phyloP scores from a whole-genome alignment of 257 asterid genomes.

The Solanum neorickii region DNA sequence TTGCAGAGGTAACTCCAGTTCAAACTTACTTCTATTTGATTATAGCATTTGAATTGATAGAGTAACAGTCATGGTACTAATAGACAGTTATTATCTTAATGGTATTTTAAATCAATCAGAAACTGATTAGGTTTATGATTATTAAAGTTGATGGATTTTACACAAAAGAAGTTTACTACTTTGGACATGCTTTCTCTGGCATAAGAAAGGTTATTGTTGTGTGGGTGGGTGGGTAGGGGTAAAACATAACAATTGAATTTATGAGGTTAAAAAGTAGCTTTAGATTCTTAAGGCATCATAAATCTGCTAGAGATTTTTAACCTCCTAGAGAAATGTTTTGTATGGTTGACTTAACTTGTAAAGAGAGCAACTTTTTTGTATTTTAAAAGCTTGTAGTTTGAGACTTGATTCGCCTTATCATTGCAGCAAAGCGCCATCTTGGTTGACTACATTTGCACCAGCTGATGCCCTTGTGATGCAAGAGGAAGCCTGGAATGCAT shows the following conservation, averaged over 20 bases:
- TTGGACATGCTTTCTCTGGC: background rate
- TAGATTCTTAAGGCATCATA: background rate
- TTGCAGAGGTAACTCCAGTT: background rate
- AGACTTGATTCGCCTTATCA: background rate
- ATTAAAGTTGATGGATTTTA: background rate
- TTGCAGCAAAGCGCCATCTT: slow-evolving; percentile 7
- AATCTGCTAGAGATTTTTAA: background rate
- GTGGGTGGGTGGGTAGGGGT: background rate
- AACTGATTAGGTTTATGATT: background rate
- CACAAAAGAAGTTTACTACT: background rate
- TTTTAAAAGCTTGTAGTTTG: background rate
- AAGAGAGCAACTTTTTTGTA: background rate
- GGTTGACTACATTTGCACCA: slow-evolving; percentile 8
- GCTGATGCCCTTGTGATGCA: slow-evolving; percentile 7
- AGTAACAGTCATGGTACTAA: background rate
- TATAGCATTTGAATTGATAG: background rate
- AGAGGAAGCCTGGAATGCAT: slow-evolving; percentile 14
- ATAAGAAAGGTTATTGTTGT: background rate
- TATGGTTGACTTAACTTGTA: background rate
- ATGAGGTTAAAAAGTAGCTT: background rate
- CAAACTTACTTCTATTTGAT: background rate
- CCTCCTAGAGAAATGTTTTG: background rate
- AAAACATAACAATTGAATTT: background rate
- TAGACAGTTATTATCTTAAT: background rate
- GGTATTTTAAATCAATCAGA: background rate